These are phyloP conservation scores for Bacidia rubella DNA, from an alignment of 495 filamentous ascomycete genomes.

Conservation along the genomic window DNA sequence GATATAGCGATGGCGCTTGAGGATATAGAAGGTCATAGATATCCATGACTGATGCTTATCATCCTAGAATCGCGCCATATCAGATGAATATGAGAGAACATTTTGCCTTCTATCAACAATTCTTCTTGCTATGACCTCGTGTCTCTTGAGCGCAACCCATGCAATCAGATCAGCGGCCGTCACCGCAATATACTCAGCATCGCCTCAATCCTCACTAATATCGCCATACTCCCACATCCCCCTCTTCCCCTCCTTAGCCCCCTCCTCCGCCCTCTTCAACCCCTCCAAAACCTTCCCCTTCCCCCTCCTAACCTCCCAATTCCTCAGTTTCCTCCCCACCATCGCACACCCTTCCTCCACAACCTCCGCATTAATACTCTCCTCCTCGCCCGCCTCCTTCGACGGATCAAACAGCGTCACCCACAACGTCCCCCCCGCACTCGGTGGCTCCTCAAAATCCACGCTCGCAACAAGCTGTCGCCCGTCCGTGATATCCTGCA, in stretches of 20 bases:
- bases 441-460: constrained; percentile 59
- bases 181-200: not conserved
- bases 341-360: constrained; percentile 73
- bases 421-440: constrained; percentile 63
- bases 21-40: too few relatives aligned
- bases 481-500: constrained; percentile 51
- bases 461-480: constrained; percentile 78
- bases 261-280: constrained; percentile 51
- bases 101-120: not conserved
- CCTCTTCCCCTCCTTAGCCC: constrained; percentile 60
- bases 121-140: not conserved
- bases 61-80: too few relatives aligned
- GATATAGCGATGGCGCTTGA: constrained; percentile 10
- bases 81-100: too few relatives aligned
- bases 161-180: not conserved
- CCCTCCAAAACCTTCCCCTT: constrained; percentile 54
- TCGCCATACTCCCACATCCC: constrained; percentile 99
- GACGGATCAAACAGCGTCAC: constrained; percentile 73
- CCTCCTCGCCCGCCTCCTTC: constrained; percentile 34
- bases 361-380: constrained; percentile 78
- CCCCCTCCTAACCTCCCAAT: constrained; percentile 59
- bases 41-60: too few relatives aligned
- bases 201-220: constrained; percentile 63
- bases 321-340: constrained; percentile 76
- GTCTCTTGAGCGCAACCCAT: not conserved